Conservation (phyloP, 768 basidiomycete species). For the Porphyrellus cyaneotinctus region DNA sequence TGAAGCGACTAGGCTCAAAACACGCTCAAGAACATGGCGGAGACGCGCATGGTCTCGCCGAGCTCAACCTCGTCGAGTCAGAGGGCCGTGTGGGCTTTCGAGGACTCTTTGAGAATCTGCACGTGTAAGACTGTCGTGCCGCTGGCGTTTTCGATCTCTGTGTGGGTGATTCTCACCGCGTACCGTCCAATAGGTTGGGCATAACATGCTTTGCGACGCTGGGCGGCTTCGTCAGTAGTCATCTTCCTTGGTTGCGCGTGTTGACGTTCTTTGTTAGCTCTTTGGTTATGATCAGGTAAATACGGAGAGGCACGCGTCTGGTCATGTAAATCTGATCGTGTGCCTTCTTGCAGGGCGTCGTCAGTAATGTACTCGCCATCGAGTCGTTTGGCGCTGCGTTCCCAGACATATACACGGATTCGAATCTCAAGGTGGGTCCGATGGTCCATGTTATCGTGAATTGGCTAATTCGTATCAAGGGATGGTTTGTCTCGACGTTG, state of each 20-base stretch:
- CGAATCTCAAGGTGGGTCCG: conserved; percentile 21
- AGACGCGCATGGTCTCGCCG: neutral
- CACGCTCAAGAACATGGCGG: neutral
- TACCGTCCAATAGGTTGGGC: conserved; percentile 20
- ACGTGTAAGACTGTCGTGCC: conserved; percentile 19
- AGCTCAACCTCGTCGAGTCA: conserved; percentile 10
- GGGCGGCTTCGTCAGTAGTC: conserved; percentile 29
- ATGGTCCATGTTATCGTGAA: neutral
- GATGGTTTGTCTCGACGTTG: conserved; percentile 31
- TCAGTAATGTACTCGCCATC: conserved; percentile 32
- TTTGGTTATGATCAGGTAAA: conserved; percentile 32
- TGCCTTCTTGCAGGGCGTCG: conserved; percentile 22
- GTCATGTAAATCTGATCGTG: neutral
- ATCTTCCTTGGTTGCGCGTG: neutral
- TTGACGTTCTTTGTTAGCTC: conserved; percentile 17
- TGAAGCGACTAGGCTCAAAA: neutral
- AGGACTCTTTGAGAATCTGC: conserved; percentile 28
- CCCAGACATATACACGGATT: conserved; percentile 28
- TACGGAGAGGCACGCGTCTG: neutral
- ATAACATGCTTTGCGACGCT: conserved; percentile 31
- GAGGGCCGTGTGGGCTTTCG: conserved; percentile 25
- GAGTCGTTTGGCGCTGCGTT: conserved; percentile 34
- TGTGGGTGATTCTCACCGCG: neutral
- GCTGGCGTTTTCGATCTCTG: neutral
- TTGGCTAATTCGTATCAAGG: conserved; percentile 15